phyloP scores from a whole-genome alignment of 441 rosid species.

The Adansonia grandidieri region DNA sequence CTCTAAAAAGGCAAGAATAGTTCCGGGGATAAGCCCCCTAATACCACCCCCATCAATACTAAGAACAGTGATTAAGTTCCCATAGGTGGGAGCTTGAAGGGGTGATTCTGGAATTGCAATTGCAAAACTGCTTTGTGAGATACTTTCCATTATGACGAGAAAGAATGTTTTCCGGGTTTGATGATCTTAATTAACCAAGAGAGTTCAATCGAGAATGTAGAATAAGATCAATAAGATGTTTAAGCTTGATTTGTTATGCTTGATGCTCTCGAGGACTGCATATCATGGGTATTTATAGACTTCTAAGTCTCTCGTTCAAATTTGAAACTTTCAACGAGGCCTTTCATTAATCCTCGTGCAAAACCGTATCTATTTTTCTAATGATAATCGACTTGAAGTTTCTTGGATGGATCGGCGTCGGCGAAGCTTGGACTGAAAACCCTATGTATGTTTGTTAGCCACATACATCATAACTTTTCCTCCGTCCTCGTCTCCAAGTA shows the following conservation, averaged over 20 bases:
- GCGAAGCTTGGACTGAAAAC: neutral
- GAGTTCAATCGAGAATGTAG: neutral
- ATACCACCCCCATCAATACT: conserved; percentile 71
- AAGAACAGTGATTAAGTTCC: conserved; percentile 50
- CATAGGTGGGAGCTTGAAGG: conserved; percentile 43
- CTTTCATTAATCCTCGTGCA: neutral
- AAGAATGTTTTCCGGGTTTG: neutral
- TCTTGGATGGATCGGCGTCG: neutral
- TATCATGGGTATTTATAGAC: conserved; percentile 11
- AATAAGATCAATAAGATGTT: neutral
- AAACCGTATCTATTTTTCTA: neutral
- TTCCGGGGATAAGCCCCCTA: conserved; percentile 63
- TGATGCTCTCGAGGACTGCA: neutral
- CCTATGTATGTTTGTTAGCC: neutral
- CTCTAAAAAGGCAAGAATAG: conserved; percentile 58
- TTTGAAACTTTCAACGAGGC: neutral
- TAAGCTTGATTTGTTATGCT: neutral
- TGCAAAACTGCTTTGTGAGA: neutral
- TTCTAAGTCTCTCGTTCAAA: neutral
- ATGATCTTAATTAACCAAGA: neutral
- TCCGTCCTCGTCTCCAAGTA: neutral
- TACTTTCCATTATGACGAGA: neutral
- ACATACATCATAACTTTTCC: neutral
- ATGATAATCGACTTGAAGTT: neutral
- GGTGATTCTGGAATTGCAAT: conserved; percentile 43